A percentile compares a stretch with the other conserved stretches of the same genome.
These are phyloP conservation scores for Buxus sempervirens DNA, from an alignment of 164 flowering plant species.

Conservation along the genomic window DNA sequence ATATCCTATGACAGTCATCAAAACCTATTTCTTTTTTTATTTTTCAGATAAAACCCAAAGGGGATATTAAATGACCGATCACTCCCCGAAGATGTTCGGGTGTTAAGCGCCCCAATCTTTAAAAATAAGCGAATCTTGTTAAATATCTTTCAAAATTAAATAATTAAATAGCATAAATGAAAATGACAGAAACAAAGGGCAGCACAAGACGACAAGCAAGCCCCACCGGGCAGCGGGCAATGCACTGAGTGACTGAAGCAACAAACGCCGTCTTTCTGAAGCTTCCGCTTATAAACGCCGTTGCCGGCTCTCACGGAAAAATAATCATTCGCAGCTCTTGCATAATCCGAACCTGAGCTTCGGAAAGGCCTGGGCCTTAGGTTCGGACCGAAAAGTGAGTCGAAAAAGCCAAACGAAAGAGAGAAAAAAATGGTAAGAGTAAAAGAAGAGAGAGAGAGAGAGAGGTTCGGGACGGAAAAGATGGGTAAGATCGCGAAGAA, in stretches of 20 bases:
- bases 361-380: conserved; percentile 15
- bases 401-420: conserved; percentile 6
- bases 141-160: too few relatives aligned
- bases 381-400: conserved; percentile 10
- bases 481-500: conserved; percentile 82
- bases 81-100: too few relatives aligned
- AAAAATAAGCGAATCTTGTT: too few relatives aligned
- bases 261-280: neutral
- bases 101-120: too few relatives aligned
- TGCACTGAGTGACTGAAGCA: too few relatives aligned
- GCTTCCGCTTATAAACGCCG: neutral
- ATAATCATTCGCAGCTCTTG: neutral
- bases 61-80: too few relatives aligned
- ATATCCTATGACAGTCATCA: too few relatives aligned
- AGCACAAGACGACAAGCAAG: neutral
- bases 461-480: conserved; percentile 20
- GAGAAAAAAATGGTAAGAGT: neutral
- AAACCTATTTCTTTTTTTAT: too few relatives aligned
- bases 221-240: neutral
- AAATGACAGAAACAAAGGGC: too few relatives aligned
- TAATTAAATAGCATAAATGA: too few relatives aligned
- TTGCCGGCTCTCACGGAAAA: conserved; percentile 6
- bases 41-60: too few relatives aligned
- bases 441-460: conserved; percentile 19
- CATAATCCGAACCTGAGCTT: neutral